Evolutionary conservation across 129 eudicot genomes (phyloP), one percentile per base, ranked within the genome.

Genomic region (Pseudognaphalium luteoalbum): DNA sequence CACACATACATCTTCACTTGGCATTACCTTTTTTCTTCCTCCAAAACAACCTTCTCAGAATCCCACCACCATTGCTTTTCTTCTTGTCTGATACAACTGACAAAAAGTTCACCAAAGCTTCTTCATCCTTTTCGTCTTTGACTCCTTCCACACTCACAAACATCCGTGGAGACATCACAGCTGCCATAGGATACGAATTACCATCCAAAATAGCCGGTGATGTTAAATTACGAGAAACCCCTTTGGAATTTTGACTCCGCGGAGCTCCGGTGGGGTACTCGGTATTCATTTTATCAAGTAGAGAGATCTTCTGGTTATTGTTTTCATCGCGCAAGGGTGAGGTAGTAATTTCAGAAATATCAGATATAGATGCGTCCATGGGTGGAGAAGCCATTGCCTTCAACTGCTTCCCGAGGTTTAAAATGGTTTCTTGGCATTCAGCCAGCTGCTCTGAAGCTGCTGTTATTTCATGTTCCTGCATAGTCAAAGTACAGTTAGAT

Each of bases 361-460:
- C 73, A 37, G 81, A 66, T 21, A 60, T 59, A 79, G 68, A 83
- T 47, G 78, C 76, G 37, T 78, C 82, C 5, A 61, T 16, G 81
- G 81, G 39, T 47, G 47, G 70, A 30, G 87, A 72, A 51, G 84
- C 74, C 33, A 88, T 77, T 54, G 86, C 86, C 78, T 88, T 90
- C 35, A 92, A 78, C 81, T 90, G 94, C 39, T 83, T 88, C 65
- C 88, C 93, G 0, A 86, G 91, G 81, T 86, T 86, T 58, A 86
- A 15, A 15, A 88, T 86, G 74, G 93, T 86, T 83, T 88, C 90
- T 82, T 92, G 91, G 57, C 93, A 92, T 81, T 92, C 86, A 2
- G 87, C 90, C 70, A 87, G 42, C 81, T 84, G 85, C 20, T 77
- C 86, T 68, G 94, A 87, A 76, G 90, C 93, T 39, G 86, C 86